Evolutionary conservation across 2,329 filamentous ascomycete genomes (phyloP).

Genomic region (Aspergillus uvarum): DNA sequence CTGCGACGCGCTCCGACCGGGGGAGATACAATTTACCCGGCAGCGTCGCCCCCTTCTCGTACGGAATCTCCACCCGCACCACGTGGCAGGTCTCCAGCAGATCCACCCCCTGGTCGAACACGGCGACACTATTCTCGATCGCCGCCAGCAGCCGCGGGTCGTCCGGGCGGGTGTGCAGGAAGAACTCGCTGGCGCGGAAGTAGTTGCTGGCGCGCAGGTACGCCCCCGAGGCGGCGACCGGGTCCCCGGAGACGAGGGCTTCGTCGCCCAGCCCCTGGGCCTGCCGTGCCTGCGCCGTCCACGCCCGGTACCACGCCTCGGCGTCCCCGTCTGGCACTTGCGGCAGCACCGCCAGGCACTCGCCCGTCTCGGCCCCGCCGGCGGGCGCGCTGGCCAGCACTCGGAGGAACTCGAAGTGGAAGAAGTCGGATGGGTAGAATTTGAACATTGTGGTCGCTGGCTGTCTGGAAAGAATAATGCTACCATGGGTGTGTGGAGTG

Average conservation of each 20-base stretch:
- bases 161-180: slow-evolving; percentile 23
- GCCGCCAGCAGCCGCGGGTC: slow-evolving; percentile 14
- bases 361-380: slow-evolving; percentile 43
- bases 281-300: slow-evolving; percentile 8
- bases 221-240: slow-evolving; percentile 32
- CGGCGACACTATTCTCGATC: neutral
- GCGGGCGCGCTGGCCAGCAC: slow-evolving; percentile 39
- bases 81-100: no score
- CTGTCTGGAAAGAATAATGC: no score
- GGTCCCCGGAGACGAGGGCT: slow-evolving; percentile 26
- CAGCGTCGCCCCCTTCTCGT: no score
- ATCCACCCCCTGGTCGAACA: no score
- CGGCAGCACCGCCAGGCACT: slow-evolving; percentile 41
- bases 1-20: neutral
- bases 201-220: slow-evolving; percentile 48
- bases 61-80: no score
- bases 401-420: slow-evolving; percentile 47
- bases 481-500: no score
- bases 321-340: slow-evolving; percentile 41
- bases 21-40: no score
- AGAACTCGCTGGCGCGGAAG: slow-evolving; percentile 38
- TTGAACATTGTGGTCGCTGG: slow-evolving; percentile 24
- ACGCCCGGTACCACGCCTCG: slow-evolving; percentile 43
- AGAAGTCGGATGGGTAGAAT: slow-evolving; percentile 37
- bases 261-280: neutral